These are phyloP conservation scores for Trichosanthes cucumerina DNA, from an alignment of 306 rosid genomes.

Conservation along the genomic window DNA sequence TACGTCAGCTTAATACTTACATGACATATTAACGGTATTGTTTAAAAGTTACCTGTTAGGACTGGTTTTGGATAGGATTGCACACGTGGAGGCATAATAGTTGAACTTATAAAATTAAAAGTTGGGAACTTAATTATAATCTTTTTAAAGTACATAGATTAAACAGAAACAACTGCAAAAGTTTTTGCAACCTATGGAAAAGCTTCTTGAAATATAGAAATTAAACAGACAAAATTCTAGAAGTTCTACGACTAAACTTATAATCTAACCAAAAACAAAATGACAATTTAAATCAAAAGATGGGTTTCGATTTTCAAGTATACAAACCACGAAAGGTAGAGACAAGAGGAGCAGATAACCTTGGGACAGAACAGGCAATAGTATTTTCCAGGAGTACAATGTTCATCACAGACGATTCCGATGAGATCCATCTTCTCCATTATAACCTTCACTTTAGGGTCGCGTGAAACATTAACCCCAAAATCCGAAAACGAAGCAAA, in stretches of 20 bases:
- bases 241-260: too few relatives aligned
- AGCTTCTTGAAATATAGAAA: not conserved
- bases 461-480: slow-evolving; percentile 21
- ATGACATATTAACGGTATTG: not conserved
- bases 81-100: not conserved
- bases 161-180: not conserved
- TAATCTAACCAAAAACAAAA: not conserved
- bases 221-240: not conserved
- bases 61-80: not conserved
- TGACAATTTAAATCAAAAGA: not conserved
- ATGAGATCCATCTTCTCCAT: slow-evolving; percentile 58
- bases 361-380: slow-evolving; percentile 63
- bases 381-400: slow-evolving; percentile 52
- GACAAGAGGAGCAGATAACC: slow-evolving; percentile 26
- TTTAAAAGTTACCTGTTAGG: too few relatives aligned
- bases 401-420: slow-evolving; percentile 40
- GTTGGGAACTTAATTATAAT: not conserved
- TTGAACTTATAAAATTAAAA: not conserved
- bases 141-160: not conserved
- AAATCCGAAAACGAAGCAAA: slow-evolving; percentile 21
- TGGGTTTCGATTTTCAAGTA: not conserved
- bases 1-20: not conserved
- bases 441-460: slow-evolving; percentile 30
- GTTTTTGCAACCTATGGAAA: not conserved
- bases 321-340: not conserved